phyloP scores from a whole-genome alignment of 768 basidiomycete species.

The Megacollybia marginata region DNA sequence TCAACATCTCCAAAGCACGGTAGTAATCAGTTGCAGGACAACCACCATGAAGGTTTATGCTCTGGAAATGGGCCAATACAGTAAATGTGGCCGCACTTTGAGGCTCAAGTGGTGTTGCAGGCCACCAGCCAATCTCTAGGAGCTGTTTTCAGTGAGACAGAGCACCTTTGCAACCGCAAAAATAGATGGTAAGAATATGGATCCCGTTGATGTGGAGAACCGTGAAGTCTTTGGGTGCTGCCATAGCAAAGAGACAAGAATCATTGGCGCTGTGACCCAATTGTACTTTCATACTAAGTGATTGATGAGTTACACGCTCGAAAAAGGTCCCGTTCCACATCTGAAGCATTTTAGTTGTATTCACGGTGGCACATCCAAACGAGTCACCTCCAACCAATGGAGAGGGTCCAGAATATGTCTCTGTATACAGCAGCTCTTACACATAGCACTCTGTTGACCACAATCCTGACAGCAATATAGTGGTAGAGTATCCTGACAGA shows the following conservation, averaged over 20 bases:
- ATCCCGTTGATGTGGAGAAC: conserved; percentile 15
- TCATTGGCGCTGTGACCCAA: conserved; percentile 12
- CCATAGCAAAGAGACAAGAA: conserved; percentile 3
- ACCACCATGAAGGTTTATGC: conserved; percentile 9
- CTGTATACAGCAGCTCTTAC: conserved; percentile 8
- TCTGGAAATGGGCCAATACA: conserved; percentile 13
- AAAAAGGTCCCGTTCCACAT: conserved; percentile 12
- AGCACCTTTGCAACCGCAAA: conserved; percentile 10
- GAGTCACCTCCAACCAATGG: conserved; percentile 12
- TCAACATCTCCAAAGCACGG: conserved; percentile 3
- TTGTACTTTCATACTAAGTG: conserved; percentile 8
- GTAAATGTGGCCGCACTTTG: conserved; percentile 12
- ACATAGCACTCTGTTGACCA: conserved; percentile 2
- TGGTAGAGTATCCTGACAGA: background rate
- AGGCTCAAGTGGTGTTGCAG: conserved; percentile 12
- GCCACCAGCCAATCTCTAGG: conserved; percentile 12
- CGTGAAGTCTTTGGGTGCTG: conserved; percentile 8
- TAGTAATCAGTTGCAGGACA: conserved; percentile 14
- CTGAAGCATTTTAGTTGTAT: conserved; percentile 1
- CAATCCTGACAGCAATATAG: conserved; percentile 11
- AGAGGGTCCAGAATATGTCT: conserved; percentile 8
- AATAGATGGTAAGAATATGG: conserved; percentile 11
- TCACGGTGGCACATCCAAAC: background rate
- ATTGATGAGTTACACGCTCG: background rate
- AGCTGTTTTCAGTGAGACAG: conserved; percentile 6